These are phyloP conservation scores for Claviceps sp. DNA, from an alignment of 2,329 filamentous ascomycete species.

Conservation along the genomic window DNA sequence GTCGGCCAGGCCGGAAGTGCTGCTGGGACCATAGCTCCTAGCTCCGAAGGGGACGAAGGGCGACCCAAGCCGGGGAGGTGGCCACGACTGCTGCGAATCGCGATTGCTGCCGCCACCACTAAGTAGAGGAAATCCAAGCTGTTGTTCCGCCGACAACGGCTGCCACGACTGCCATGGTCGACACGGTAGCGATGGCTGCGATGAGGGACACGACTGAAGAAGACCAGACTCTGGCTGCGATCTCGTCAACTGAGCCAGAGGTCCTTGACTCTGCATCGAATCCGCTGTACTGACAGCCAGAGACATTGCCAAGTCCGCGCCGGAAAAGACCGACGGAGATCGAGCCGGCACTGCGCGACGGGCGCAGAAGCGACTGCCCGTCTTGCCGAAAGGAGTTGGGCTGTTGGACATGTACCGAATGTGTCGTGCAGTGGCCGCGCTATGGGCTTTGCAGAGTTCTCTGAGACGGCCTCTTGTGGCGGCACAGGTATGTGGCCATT, in stretches of 20 bases:
- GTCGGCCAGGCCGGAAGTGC: slow-evolving; percentile 34
- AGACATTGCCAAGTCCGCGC: slow-evolving; percentile 49
- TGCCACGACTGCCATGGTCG: not conserved
- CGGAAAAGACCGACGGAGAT: slow-evolving; percentile 39
- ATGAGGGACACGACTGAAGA: too few species aligned
- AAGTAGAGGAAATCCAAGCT: not conserved
- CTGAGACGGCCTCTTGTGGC: slow-evolving; percentile 49
- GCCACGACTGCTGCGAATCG: slow-evolving; percentile 11
- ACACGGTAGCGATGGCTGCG: not conserved
- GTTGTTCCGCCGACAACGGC: not conserved
- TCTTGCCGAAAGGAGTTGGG: slow-evolving; percentile 41
- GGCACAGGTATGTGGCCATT: slow-evolving; percentile 52
- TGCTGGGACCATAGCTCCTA: slow-evolving; percentile 49
- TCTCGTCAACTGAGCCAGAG: slow-evolving; percentile 45
- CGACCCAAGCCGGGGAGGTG: slow-evolving; percentile 30
- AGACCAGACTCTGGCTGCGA: slow-evolving; percentile 17
- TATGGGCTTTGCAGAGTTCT: slow-evolving; percentile 46
- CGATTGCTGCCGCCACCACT: slow-evolving; percentile 8
- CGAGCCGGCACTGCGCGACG: slow-evolving; percentile 33
- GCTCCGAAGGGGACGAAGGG: slow-evolving; percentile 44
- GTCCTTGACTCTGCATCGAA: slow-evolving; percentile 49
- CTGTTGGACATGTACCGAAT: slow-evolving; percentile 36
- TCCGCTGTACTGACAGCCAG: slow-evolving; percentile 49
- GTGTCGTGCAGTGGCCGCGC: slow-evolving; percentile 29
- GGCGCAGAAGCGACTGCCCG: slow-evolving; percentile 35